These are phyloP conservation scores for Verticillium alfalfae DNA, from an alignment of 2,329 filamentous ascomycete genomes.

Conservation along the genomic window DNA sequence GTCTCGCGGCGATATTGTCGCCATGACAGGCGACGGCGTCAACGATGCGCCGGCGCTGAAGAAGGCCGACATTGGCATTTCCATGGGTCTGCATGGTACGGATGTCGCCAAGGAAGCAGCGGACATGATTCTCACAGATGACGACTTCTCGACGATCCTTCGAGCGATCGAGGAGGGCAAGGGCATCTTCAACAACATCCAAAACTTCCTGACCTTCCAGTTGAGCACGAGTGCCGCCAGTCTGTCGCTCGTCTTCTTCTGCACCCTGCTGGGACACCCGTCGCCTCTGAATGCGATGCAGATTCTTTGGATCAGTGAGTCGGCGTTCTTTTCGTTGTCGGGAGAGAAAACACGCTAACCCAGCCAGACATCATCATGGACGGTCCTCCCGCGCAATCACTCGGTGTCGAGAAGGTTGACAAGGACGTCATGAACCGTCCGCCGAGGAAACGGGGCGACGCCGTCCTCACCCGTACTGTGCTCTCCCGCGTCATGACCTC, in stretches of 20 bases:
- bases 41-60: slow-evolving; percentile 97
- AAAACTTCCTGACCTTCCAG: slow-evolving; percentile 98
- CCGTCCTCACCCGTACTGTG: slow-evolving; percentile 81
- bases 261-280: slow-evolving; percentile 87
- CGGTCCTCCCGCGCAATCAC: slow-evolving; percentile 91
- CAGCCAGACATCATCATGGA: slow-evolving; percentile 95
- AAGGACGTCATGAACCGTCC: slow-evolving; percentile 90
- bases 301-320: slow-evolving; percentile 98
- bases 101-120: slow-evolving; percentile 95
- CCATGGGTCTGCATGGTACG: slow-evolving; percentile 91
- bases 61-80: slow-evolving; percentile 95
- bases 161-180: slow-evolving; percentile 98
- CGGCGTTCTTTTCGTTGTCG: not conserved
- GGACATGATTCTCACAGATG: slow-evolving; percentile 89
- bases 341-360: slow-evolving; percentile 8
- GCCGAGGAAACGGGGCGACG: slow-evolving; percentile 75
- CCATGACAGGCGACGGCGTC: slow-evolving; percentile 97
- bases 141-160: slow-evolving; percentile 87
- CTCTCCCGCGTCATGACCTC: slow-evolving; percentile 83
- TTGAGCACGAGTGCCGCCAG: slow-evolving; percentile 94
- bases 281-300: slow-evolving; percentile 99
- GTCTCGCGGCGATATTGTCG: slow-evolving; percentile 89
- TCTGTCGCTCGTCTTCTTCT: slow-evolving; percentile 83
- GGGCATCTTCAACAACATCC: slow-evolving; percentile 98
- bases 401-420: slow-evolving; percentile 93